phyloP scores from a whole-genome alignment of 2,329 filamentous ascomycete genomes.

The Talaromyces marneffei region DNA sequence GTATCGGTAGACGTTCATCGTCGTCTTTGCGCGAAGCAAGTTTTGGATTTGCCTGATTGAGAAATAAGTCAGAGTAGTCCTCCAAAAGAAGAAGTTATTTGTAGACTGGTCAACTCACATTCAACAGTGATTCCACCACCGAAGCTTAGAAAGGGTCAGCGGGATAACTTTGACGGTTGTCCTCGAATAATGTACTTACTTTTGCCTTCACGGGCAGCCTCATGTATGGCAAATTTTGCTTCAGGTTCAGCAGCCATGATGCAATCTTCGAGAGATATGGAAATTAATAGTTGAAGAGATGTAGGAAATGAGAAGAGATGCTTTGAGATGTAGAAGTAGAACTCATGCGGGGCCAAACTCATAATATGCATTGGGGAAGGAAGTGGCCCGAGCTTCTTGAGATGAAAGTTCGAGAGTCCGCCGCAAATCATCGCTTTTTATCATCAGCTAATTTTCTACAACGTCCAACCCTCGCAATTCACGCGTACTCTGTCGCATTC shows the following conservation, averaged over 20 bases:
- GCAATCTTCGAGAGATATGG: neutral
- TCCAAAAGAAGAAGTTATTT: neutral
- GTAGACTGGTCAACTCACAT: slow-evolving; percentile 42
- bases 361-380: neutral
- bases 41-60: slow-evolving; percentile 67
- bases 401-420: slow-evolving; percentile 12
- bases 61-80: neutral
- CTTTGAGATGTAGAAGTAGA: neutral
- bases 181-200: slow-evolving; percentile 47
- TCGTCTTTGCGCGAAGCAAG: slow-evolving; percentile 69
- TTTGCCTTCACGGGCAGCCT: slow-evolving; percentile 77
- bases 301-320: neutral
- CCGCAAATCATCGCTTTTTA: neutral
- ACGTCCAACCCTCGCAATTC: neutral
- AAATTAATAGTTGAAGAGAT: neutral
- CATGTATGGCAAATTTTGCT: slow-evolving; percentile 76
- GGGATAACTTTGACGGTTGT: neutral
- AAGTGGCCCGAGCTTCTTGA: slow-evolving; percentile 16
- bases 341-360: slow-evolving; percentile 8
- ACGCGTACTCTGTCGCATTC: neutral
- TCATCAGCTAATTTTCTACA: neutral
- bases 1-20: slow-evolving; percentile 82
- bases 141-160: slow-evolving; percentile 46
- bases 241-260: slow-evolving; percentile 40
- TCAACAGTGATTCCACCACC: slow-evolving; percentile 68